A percentile compares a stretch with the other conserved stretches of the same genome.
Conservation (phyloP, 116 monocot genomes). For the Posidonia oceanica region DNA sequence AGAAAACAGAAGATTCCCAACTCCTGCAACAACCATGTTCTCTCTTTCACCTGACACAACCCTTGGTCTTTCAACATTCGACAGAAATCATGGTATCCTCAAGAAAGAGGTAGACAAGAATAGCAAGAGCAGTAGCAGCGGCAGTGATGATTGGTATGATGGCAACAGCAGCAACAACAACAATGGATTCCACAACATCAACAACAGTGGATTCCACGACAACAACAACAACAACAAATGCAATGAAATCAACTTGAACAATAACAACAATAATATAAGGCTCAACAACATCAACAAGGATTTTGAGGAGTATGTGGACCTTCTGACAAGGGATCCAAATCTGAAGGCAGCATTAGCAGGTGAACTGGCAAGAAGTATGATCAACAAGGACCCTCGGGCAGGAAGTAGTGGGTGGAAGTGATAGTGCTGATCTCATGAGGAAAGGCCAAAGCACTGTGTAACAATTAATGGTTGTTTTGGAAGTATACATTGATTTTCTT, state of each 20-base stretch:
- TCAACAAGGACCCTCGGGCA: no score
- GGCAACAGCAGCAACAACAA: neutral
- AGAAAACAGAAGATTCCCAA: neutral
- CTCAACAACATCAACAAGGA: neutral
- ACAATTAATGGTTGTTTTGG: no score
- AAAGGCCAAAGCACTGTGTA: no score
- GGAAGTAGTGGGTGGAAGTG: no score
- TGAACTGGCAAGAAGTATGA: conserved; percentile 32
- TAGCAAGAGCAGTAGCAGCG: no score
- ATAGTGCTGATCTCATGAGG: no score
- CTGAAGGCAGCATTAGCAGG: conserved; percentile 33
- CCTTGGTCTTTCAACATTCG: neutral
- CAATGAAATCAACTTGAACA: neutral
- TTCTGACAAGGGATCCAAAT: conserved; percentile 29
- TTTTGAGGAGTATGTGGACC: conserved; percentile 15
- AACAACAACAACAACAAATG: neutral
- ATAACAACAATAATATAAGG: no score
- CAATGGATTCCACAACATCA: neutral
- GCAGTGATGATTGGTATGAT: neutral
- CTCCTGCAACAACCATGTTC: neutral
- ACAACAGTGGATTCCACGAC: neutral
- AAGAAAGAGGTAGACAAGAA: neutral
- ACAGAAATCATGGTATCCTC: neutral
- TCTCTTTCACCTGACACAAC: neutral
- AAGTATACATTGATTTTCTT: no score